Evolutionary conservation across 2,329 filamentous ascomycete species (phyloP).

Genomic region (Aspergillus udagawae): DNA sequence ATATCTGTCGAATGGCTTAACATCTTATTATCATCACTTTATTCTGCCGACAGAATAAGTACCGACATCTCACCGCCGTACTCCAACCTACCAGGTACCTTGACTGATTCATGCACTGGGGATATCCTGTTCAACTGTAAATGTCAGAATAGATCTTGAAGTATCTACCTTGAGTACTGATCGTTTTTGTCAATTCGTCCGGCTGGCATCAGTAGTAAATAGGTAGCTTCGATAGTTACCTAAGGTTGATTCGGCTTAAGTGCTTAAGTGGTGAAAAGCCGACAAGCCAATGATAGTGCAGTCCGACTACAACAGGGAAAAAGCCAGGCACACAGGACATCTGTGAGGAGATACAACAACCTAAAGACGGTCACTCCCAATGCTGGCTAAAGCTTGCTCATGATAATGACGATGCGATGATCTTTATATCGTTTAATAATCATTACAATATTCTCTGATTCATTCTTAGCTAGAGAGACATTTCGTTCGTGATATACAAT

Average conservation of each 20-base stretch:
- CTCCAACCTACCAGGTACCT: neutral
- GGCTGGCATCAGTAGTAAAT: neutral
- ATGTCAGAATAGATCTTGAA: neutral
- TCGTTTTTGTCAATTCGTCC: neutral
- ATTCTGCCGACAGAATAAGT: neutral
- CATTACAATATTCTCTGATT: neutral
- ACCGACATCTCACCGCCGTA: neutral
- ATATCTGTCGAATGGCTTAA: neutral
- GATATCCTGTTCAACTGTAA: neutral
- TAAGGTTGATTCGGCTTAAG: neutral
- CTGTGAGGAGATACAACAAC: neutral
- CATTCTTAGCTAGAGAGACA: neutral
- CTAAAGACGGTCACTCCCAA: neutral
- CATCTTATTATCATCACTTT: neutral
- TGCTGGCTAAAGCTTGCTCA: neutral
- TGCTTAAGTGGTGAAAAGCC: neutral
- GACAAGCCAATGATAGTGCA: neutral
- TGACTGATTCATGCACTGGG: too few species aligned
- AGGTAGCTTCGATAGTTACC: neutral
- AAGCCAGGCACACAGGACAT: neutral
- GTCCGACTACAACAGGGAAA: neutral
- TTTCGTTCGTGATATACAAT: constrained; percentile 8
- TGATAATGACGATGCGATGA: neutral
- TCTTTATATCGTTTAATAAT: neutral
- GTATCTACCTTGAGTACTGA: neutral